phyloP scores from a whole-genome alignment of 2,329 filamentous ascomycete species.

The Colletotrichum sp. region DNA sequence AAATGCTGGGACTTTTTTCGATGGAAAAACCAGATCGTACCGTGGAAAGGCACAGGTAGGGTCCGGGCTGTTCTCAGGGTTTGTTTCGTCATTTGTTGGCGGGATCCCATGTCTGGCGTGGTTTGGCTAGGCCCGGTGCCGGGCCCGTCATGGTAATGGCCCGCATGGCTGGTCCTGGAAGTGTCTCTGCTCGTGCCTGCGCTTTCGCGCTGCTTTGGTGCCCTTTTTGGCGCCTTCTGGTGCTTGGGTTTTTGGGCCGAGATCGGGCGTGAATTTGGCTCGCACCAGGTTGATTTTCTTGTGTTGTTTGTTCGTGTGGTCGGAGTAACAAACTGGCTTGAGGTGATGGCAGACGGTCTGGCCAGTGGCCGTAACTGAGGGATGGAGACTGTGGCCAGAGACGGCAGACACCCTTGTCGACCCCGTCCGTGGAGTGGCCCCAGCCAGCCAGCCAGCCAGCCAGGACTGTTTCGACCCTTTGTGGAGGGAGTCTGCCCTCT shows the following conservation, averaged over 20 bases:
- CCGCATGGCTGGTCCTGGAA: conserved; percentile 15
- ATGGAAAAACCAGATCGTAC: not conserved
- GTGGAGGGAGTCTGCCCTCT: conserved; percentile 4
- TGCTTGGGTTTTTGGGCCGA: not conserved
- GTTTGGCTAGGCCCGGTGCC: conserved; percentile 2
- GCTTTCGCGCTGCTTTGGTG: not conserved
- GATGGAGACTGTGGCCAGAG: conserved; percentile 1
- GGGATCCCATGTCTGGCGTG: conserved; percentile 16
- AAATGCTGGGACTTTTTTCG: not conserved
- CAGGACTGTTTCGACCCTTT: conserved; percentile 7
- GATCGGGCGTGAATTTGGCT: not conserved
- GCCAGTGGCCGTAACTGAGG: not conserved
- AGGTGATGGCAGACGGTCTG: not conserved
- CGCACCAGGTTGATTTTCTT: not conserved
- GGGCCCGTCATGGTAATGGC: conserved; percentile 1
- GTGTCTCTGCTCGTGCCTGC: not conserved
- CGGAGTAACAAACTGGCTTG: not conserved
- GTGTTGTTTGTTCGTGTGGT: not conserved
- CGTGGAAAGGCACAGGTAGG: not conserved
- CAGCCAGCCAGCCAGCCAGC: not conserved
- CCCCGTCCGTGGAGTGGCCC: conserved; percentile 9
- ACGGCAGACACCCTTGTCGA: conserved; percentile 11
- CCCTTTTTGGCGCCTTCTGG: not conserved
- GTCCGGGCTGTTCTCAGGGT: conserved; percentile 10
- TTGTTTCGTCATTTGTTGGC: conserved; percentile 15